Base-by-base conservation (phyloP, 2,329 filamentous ascomycete species). In the Aspergillus caelatus region DNA sequence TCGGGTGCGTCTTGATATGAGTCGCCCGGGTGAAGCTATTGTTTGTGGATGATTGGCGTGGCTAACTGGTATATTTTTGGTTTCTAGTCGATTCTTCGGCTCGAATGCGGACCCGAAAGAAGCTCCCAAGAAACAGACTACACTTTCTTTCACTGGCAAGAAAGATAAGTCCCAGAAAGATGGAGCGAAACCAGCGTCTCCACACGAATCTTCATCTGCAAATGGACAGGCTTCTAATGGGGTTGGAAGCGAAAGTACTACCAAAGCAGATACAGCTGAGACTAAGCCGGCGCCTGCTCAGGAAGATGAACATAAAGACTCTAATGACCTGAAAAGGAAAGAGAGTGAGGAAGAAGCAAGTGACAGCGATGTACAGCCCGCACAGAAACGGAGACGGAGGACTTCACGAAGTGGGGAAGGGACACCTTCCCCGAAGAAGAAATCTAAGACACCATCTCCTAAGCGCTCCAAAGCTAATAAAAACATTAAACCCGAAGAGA, bases 1-100 rank as follows among this genome's bases (percentile, higher is more conserved):
- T 94, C 78, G 86, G 89, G 91, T 93, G 87, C 78, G 82, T 78
- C 64, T 57, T 56, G 60, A 55, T 58, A 57, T 54, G 45, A 45
- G 41, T 43, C 28, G 12, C 43, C 32, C 45, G 34, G 39, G 30
- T 57, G 41, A 23, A 23, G 14, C 26, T 50, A 30, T 28, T 2
- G 26, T 50, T 28, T 19, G 26, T 28, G 48, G 28, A 16, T 32
- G 21, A 21, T 41, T 28, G 4, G 4, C n/a, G 19, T 46, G 4
- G 21, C n/a, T 36, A 28, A 39, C 62, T 64, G 39, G 60, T 30
- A 28, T 54, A 10, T 34, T 48, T 7, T 39, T 41, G 21, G 26
- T n/a, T 5, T 62, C 61, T 68, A 98, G 94, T 65, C 95, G 94
- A 76, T 97, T 97, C 81, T 96, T 97, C 75, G 88, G 88, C 23